Evolutionary conservation across 495 filamentous ascomycete species (phyloP).

Genomic region (Aspergillus sclerotiicarbonarius): DNA sequence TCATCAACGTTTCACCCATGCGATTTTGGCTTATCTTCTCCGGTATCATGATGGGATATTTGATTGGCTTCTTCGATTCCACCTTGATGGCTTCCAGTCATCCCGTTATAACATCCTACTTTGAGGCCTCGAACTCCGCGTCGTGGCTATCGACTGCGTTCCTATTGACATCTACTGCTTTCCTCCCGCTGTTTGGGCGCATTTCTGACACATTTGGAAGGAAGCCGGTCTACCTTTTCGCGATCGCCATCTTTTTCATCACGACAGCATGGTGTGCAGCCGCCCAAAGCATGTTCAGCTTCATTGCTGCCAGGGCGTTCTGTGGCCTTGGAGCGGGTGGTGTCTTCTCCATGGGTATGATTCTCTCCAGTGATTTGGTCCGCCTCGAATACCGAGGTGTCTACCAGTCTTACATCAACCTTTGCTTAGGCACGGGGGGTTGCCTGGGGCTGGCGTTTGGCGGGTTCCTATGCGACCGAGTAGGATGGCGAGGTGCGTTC

Average conservation of each 20-base stretch:
- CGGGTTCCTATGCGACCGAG: constrained; percentile 66
- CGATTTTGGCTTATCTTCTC: constrained; percentile 55
- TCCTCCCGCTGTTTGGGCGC: constrained; percentile 70
- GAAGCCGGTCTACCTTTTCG: constrained; percentile 65
- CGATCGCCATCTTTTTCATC: constrained; percentile 59
- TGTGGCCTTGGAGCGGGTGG: constrained; percentile 76
- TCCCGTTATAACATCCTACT: constrained; percentile 78
- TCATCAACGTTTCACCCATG: constrained; percentile 44
- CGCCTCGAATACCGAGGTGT: constrained; percentile 70
- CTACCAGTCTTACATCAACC: constrained; percentile 76
- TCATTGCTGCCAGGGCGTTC: constrained; percentile 69
- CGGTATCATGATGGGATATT: constrained; percentile 46
- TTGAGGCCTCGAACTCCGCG: constrained; percentile 69
- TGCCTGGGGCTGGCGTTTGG: constrained; percentile 69
- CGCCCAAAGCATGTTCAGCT: constrained; percentile 66
- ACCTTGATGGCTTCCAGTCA: constrained; percentile 82
- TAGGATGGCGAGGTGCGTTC: constrained; percentile 75
- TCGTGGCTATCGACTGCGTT: constrained; percentile 83
- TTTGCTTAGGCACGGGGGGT: constrained; percentile 62
- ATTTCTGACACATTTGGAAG: constrained; percentile 71
- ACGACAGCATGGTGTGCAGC: constrained; percentile 72
- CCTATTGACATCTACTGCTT: constrained; percentile 69
- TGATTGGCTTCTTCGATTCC: constrained; percentile 65
- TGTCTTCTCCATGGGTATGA: constrained; percentile 67
- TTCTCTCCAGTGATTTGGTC: constrained; percentile 72